Conservation (phyloP, 1,139 yeast species). For the Diutina pseudorugosa region DNA sequence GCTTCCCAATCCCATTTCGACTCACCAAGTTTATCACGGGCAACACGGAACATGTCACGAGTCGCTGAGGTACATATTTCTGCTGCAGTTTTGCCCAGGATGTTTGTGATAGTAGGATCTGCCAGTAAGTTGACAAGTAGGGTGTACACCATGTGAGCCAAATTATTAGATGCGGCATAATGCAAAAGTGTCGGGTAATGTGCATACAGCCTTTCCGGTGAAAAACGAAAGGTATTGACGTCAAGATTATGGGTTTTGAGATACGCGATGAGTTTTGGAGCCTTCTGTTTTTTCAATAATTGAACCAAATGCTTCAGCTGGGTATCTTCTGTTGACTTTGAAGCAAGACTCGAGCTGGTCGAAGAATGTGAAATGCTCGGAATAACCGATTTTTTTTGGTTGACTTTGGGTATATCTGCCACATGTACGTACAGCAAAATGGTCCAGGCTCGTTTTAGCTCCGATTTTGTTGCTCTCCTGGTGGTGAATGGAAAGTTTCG, state of each 20-base stretch:
- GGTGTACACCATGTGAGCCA: constrained; percentile 54
- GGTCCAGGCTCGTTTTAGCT: constrained; percentile 76
- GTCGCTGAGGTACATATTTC: constrained; percentile 32
- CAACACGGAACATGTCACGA: constrained; percentile 51
- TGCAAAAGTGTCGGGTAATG: constrained; percentile 69
- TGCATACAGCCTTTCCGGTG: constrained; percentile 40
- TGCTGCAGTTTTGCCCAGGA: constrained; percentile 46
- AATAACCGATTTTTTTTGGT: constrained; percentile 10
- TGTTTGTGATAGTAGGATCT: constrained; percentile 49
- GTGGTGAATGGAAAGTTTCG: constrained; percentile 80
- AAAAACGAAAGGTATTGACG: constrained; percentile 29
- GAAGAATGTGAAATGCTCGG: neutral
- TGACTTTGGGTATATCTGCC: constrained; percentile 39
- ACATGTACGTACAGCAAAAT: constrained; percentile 52
- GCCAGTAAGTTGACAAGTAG: constrained; percentile 56
- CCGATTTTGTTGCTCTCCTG: constrained; percentile 73
- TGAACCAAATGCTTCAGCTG: constrained; percentile 47
- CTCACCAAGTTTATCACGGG: constrained; percentile 61
- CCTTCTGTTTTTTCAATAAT: constrained; percentile 60
- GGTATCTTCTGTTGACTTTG: constrained; percentile 23
- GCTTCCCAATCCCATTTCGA: constrained; percentile 52
- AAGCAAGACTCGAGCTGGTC: constrained; percentile 9
- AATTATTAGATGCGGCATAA: constrained; percentile 60
- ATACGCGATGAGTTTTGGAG: constrained; percentile 59
- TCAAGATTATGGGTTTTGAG: constrained; percentile 45